Base-by-base conservation (phyloP, 2,329 filamentous ascomycete genomes). In the Exutisphaerella laricina region DNA sequence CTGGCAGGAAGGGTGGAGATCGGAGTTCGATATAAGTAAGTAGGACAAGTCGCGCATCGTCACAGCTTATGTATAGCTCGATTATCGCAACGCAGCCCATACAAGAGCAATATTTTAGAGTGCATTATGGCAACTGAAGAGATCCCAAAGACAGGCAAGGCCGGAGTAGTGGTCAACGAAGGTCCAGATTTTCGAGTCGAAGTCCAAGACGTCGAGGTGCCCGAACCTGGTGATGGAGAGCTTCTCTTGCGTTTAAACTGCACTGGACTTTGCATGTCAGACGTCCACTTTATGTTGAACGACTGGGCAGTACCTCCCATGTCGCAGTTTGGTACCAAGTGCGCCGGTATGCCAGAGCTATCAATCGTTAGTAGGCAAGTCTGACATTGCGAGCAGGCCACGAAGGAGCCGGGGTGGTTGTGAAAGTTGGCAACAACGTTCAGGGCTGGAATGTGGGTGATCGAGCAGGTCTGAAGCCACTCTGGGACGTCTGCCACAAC, bases 381-480 rank as follows among this genome's bases (percentile, higher is more conserved):
- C n/a, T n/a, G n/a, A n/a, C n/a, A n/a, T n/a, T n/a, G n/a, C n/a
- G n/a, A n/a, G 6, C 23, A 26, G 23, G 57, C 42, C 76, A 76
- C 53, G 74, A 78, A 43, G 77, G 77, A 18, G 74, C 75, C 2
- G 77, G 77, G 4, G 66, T 78, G 0, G 74, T 80, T 5, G 76
- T 79, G 21, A 73, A 77, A 39, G 57, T 78, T 3, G 77, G 77
- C 9, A 58, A 66, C 9, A 70, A 72, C 21, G 75, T 79, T 13
- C 73, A 69, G 54, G 70, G 64, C 29, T 70, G 73, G 59, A 73
- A 74, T 37, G 51, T 76, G 1, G 75, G 76, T 4, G 72, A 79
- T 48, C 63, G 75, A 17, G 75, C 68, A 2, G 75, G 75, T 3
- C 46, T 60, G 43, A 58, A 75, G 54, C 73, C 74, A 2, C 60